These are phyloP conservation scores for Salix arbutifolia DNA, from an alignment of 345 rosid genomes.

Conservation along the genomic window DNA sequence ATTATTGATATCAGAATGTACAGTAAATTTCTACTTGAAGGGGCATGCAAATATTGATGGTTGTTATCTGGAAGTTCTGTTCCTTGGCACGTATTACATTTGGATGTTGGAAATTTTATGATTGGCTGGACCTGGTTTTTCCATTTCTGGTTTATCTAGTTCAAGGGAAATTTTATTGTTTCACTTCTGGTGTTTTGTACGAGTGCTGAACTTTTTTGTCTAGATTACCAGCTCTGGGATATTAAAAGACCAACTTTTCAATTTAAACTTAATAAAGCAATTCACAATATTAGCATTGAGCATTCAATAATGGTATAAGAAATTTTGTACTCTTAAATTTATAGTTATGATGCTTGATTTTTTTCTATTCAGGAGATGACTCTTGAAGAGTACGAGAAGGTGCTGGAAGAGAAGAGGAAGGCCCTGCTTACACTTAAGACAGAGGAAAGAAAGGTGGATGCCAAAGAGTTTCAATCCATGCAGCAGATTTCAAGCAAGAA, in stretches of 20 bases:
- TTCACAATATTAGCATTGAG: neutral
- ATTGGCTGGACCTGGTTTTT: neutral
- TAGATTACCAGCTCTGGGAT: neutral
- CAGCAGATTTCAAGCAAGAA: slow-evolving; percentile 69
- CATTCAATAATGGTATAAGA: neutral
- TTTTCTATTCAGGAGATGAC: slow-evolving; percentile 20
- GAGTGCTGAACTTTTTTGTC: neutral
- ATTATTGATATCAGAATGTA: neutral
- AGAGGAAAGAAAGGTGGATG: slow-evolving; percentile 64
- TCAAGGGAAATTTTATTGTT: too few relatives aligned
- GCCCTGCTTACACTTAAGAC: slow-evolving; percentile 49
- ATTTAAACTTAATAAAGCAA: neutral
- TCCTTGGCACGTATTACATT: neutral
- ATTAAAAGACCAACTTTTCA: neutral
- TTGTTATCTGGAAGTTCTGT: neutral
- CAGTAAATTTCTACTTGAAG: neutral
- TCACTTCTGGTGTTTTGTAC: neutral
- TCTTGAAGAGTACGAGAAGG: slow-evolving; percentile 29
- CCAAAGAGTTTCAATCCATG: slow-evolving; percentile 63
- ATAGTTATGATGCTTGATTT: neutral
- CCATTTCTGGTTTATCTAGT: neutral
- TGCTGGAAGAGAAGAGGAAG: slow-evolving; percentile 62
- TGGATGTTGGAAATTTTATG: neutral
- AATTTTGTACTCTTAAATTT: neutral
- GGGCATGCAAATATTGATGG: neutral